These are phyloP conservation scores for Jaltomata sinuosa DNA, from an alignment of 257 asterid species.

Conservation along the genomic window DNA sequence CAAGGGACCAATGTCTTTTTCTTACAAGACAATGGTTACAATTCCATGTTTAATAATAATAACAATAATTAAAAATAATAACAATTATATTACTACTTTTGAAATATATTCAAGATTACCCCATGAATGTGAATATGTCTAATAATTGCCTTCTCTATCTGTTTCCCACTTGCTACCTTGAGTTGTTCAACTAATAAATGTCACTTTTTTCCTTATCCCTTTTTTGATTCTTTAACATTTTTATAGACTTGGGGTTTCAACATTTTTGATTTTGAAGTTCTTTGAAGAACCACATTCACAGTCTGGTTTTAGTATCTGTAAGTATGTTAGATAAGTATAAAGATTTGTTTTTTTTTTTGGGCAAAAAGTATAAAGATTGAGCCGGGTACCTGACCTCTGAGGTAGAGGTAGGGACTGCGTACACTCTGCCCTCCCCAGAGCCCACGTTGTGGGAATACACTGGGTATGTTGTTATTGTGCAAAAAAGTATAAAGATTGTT, in stretches of 20 bases:
- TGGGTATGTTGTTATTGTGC: too few species aligned
- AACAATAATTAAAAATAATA: neutral
- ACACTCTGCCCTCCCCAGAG: too few species aligned
- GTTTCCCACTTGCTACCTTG: constrained; percentile 3
- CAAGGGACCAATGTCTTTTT: neutral
- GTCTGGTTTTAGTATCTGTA: neutral
- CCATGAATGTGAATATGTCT: neutral
- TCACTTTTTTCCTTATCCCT: neutral
- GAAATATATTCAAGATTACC: neutral
- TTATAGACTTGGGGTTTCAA: constrained; percentile 6
- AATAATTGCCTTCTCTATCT: neutral
- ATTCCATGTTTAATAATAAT: neutral
- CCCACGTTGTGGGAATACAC: too few species aligned
- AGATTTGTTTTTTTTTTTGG: neutral
- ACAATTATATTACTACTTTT: neutral
- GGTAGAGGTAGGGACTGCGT: too few species aligned
- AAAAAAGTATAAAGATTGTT: neutral
- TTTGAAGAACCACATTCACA: constrained; percentile 8
- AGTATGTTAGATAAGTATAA: neutral
- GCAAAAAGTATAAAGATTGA: neutral
- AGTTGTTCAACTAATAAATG: constrained; percentile 12
- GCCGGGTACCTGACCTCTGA: too few species aligned
- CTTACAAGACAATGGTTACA: neutral
- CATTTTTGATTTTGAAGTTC: constrained; percentile 16
- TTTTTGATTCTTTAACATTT: neutral